phyloP scores from a whole-genome alignment of 306 rosid genomes.

The Cicer chorassanicum region DNA sequence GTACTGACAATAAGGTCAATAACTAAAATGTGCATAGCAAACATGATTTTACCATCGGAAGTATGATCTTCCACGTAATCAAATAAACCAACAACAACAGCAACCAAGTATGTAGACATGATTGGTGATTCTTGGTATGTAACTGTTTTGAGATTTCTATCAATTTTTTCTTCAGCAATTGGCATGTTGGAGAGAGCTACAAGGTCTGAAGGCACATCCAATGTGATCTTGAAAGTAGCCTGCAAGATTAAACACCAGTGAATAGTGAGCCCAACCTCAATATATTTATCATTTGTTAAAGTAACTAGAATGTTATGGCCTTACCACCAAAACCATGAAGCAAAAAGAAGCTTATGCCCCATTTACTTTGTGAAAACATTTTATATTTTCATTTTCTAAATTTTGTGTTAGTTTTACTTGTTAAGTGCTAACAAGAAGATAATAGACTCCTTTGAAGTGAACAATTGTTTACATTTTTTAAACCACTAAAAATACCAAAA shows the following conservation, averaged over 20 bases:
- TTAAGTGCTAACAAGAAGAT: too few species aligned
- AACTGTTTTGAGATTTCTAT: constrained; percentile 70
- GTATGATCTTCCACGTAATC: constrained; percentile 93
- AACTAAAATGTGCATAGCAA: constrained; percentile 15
- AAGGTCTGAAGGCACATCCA: constrained; percentile 81
- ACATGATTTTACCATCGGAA: constrained; percentile 66
- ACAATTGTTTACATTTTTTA: too few species aligned
- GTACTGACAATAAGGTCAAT: constrained; percentile 18
- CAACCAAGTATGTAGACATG: constrained; percentile 96
- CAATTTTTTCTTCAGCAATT: constrained; percentile 66
- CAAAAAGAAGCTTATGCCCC: not conserved
- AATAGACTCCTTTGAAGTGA: too few species aligned
- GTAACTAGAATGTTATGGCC: constrained; percentile 24
- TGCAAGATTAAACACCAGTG: constrained; percentile 49
- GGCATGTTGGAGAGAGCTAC: constrained; percentile 98
- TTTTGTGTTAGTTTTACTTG: too few species aligned
- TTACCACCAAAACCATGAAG: constrained; percentile 36
- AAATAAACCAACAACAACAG: constrained; percentile 87
- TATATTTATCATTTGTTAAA: constrained; percentile 26
- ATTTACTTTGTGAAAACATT: too few species aligned
- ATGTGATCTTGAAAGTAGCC: constrained; percentile 90
- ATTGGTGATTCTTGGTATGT: constrained; percentile 80
- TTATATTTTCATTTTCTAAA: too few species aligned
- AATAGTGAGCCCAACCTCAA: constrained; percentile 38
- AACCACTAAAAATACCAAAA: too few species aligned